Base-by-base conservation (phyloP, 2,329 filamentous ascomycete genomes). In the Aspergillus pseudoglaucus region DNA sequence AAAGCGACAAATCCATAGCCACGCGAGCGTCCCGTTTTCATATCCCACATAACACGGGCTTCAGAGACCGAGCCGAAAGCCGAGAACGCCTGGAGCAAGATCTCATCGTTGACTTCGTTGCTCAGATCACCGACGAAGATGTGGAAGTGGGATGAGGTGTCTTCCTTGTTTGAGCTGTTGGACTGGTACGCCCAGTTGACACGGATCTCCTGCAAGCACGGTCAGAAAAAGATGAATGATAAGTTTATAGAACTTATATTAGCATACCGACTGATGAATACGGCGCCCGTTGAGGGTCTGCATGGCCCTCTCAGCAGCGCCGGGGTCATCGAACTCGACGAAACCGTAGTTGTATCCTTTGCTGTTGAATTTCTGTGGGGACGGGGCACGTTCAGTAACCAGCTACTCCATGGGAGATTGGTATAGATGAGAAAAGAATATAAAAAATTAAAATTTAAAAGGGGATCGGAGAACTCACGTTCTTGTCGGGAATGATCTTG, bases 181-280 rank as follows among this genome's bases (percentile, higher is more conserved):
- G 91, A 93, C 75, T 98, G 93, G 64, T 98, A 98, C 18, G 93
- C 93, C 93, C 93, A 98, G 77, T 98, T 98, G 63, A 98, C 93
- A 47, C 90, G 88, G 54, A 98, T 98, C 78, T 98, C 93, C 89
- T 95, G 65, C 49, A 46, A 37, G 37, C 32, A 47, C 18, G 17
- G 45, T 65, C 46, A 58, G 55, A 45, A 35, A 47, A 47, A 25
- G 15, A 10, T 20, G 12, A 12, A 15, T 39, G 9, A 7, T 22
- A 22, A 12, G 9, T 23, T 18, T 27, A n/a, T 25, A 9, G 30
- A 25, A 38, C 12, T 20, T 15, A 42, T 17, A 50, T 47, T 44
- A 44, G 69, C 85, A 70, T 83, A 95, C 90, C 67, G 88, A 88
- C 72, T 97, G 90, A 69, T 98, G 91, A 55, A 98, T 90, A 56